A percentile compares a stretch with the other conserved stretches of the same genome.
Conservation (phyloP, 768 basidiomycete genomes). For the Rubroboletus satanas region DNA sequence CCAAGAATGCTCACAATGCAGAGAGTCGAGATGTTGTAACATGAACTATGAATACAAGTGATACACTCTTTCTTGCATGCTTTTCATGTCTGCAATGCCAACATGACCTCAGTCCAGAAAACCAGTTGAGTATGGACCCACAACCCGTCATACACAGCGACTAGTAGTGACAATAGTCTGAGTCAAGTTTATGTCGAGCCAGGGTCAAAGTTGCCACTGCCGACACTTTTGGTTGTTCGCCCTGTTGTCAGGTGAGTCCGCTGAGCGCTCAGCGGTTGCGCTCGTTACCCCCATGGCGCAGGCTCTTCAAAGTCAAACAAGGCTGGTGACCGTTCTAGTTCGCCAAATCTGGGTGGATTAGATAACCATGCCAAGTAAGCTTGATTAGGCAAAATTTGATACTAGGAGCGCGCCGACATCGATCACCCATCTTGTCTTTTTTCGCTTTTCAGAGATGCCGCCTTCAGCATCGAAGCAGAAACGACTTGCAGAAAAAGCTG, state of each 20-base stretch:
- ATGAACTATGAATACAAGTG: not conserved
- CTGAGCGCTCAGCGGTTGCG: not conserved
- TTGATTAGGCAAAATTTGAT: conserved; percentile 20
- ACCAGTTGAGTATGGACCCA: too few species aligned
- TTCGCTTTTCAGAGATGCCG: conserved; percentile 44
- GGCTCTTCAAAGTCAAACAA: not conserved
- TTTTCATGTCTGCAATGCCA: too few species aligned
- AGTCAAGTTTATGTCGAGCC: not conserved
- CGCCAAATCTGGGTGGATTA: conserved; percentile 20
- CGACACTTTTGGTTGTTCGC: not conserved
- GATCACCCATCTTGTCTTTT: conserved; percentile 22
- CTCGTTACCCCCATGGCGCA: not conserved
- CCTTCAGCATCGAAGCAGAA: conserved; percentile 89
- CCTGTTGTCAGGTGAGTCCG: not conserved
- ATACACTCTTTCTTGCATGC: too few species aligned
- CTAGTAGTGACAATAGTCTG: not conserved
- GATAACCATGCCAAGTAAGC: conserved; percentile 17
- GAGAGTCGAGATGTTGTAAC: not conserved
- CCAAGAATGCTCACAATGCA: not conserved
- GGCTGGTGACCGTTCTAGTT: not conserved
- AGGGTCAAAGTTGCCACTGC: not conserved
- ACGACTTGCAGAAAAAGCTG: conserved; percentile 91
- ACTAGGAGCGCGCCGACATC: conserved; percentile 18
- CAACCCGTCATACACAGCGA: too few species aligned
- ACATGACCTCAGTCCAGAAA: too few species aligned